phyloP scores from a whole-genome alignment of 2,329 filamentous ascomycete genomes.

The Triangularia verruculosa region DNA sequence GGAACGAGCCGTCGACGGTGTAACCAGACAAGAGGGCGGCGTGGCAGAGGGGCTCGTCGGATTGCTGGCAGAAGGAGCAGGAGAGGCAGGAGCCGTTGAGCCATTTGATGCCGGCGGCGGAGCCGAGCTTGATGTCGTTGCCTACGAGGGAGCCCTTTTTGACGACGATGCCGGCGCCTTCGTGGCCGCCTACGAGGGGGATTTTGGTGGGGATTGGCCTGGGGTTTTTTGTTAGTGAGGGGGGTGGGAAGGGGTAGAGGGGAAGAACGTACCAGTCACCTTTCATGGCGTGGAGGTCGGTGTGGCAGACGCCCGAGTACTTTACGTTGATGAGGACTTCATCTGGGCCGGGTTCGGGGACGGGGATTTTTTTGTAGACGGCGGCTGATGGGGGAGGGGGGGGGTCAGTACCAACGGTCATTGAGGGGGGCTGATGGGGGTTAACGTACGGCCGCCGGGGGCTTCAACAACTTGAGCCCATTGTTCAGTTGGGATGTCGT shows the following conservation, averaged over 20 bases:
- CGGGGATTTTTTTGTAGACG: slow-evolving; percentile 77
- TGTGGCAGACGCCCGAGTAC: slow-evolving; percentile 88
- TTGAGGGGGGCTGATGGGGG: slow-evolving; percentile 31
- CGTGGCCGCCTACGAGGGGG: slow-evolving; percentile 79
- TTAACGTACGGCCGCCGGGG: slow-evolving; percentile 63
- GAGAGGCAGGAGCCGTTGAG: slow-evolving; percentile 81
- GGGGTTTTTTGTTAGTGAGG: not conserved
- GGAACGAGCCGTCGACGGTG: slow-evolving; percentile 90
- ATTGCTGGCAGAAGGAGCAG: slow-evolving; percentile 78
- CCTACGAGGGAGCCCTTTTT: slow-evolving; percentile 72
- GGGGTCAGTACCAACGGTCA: not conserved
- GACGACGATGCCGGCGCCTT: slow-evolving; percentile 80
- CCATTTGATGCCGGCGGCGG: slow-evolving; percentile 89
- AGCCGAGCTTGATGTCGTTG: slow-evolving; percentile 73
- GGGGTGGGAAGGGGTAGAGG: not conserved
- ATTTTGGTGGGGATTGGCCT: slow-evolving; percentile 71
- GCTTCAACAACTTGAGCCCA: slow-evolving; percentile 90
- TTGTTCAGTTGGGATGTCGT: slow-evolving; percentile 72
- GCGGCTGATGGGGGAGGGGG: slow-evolving; percentile 43
- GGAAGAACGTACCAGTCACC: slow-evolving; percentile 68
- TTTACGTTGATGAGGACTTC: slow-evolving; percentile 91
- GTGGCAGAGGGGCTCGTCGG: slow-evolving; percentile 80
- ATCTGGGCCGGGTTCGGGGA: slow-evolving; percentile 76
- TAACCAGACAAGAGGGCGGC: slow-evolving; percentile 78
- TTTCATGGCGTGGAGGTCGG: slow-evolving; percentile 74